Conservation (phyloP, 345 rosid genomes). For the Murraya koenigii region DNA sequence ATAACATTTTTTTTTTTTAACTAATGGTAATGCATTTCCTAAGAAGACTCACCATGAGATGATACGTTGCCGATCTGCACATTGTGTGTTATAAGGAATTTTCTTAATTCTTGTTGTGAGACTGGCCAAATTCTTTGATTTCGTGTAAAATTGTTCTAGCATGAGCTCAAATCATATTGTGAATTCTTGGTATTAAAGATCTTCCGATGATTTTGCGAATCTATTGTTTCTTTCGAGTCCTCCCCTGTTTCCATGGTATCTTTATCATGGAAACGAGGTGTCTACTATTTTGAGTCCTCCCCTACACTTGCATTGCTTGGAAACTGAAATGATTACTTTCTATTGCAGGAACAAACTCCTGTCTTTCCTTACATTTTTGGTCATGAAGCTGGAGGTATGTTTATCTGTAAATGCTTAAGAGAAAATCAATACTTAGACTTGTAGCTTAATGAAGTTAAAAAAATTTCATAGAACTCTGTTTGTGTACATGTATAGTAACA, state of each 20-base stretch:
- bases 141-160: not conserved
- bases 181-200: not conserved
- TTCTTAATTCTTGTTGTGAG: not conserved
- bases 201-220: not conserved
- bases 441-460: not conserved
- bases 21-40: not conserved
- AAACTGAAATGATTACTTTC: not conserved
- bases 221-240: not conserved
- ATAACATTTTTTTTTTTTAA: not conserved
- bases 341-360: constrained; percentile 65
- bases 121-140: not conserved
- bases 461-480: not conserved
- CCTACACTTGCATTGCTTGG: not conserved
- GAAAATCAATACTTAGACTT: not conserved
- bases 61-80: not conserved
- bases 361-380: constrained; percentile 76
- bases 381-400: constrained; percentile 81
- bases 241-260: not conserved
- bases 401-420: not conserved
- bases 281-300: too few relatives aligned
- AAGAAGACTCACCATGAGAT: not conserved
- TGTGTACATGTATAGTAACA: not conserved
- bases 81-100: too few relatives aligned
- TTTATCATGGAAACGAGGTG: too few relatives aligned
- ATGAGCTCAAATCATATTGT: not conserved